A percentile compares a stretch with the other conserved stretches of the same genome.
phyloP scores from a whole-genome alignment of 805 yeast genomes.

The Nakazawaea ambrosiae region DNA sequence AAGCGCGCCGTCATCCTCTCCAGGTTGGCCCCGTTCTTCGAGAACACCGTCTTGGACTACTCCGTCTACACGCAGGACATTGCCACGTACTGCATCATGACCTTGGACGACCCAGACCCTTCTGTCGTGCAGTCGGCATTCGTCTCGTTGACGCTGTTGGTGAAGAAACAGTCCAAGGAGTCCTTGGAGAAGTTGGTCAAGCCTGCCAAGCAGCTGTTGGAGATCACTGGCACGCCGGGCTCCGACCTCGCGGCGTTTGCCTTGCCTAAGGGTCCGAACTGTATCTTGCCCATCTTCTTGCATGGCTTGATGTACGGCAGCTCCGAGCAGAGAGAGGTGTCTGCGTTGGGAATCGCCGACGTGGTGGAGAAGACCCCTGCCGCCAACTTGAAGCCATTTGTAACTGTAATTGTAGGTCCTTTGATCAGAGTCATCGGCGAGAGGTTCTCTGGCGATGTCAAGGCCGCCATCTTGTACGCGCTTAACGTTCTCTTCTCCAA shows the following conservation, averaged over 20 bases:
- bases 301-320: constrained; percentile 96
- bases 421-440: constrained; percentile 97
- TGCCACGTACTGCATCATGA: constrained; percentile 59
- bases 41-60: constrained; percentile 59
- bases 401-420: constrained; percentile 94
- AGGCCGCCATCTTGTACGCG: constrained; percentile 88
- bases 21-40: constrained; percentile 69
- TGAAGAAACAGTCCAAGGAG: constrained; percentile 69
- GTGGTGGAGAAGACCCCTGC: constrained; percentile 82
- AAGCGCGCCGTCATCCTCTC: constrained; percentile 58
- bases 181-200: constrained; percentile 68
- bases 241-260: constrained; percentile 69
- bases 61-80: constrained; percentile 69
- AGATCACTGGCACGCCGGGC: constrained; percentile 53
- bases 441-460: constrained; percentile 83
- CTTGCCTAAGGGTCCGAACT: constrained; percentile 77
- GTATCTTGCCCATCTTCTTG: constrained; percentile 83
- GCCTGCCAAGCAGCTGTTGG: constrained; percentile 74
- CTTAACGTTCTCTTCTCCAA: constrained; percentile 69
- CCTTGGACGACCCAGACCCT: constrained; percentile 64
- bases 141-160: constrained; percentile 56
- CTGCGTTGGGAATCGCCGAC: constrained; percentile 88
- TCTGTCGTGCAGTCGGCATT: constrained; percentile 60
- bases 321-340: constrained; percentile 70
- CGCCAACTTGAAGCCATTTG: constrained; percentile 75